Base-by-base conservation (phyloP, 345 rosid genomes). In the Firmiana major region DNA sequence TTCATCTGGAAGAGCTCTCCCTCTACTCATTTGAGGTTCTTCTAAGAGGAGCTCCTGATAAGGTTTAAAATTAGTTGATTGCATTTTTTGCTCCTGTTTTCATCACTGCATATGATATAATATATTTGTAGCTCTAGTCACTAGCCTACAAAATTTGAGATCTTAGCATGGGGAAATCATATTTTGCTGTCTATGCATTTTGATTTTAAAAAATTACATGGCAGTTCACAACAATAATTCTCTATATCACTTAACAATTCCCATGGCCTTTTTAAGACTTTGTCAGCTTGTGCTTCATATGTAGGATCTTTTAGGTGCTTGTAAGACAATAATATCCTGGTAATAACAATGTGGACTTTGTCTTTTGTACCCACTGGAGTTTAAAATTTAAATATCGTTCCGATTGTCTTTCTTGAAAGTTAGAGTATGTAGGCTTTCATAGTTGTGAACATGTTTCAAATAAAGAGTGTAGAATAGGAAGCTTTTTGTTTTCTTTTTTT, bases 1-100 rank as follows among this genome's bases (percentile, higher is more conserved):
- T 75, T 78, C 75, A 34, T 70, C 42, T 13, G 86, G 81, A 68
- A 71, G 84, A 71, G 68, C 58, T 74, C 55, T 77, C 66, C 70
- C 77, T 82, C 79, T 34, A 49, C 71, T 69, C 62, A 76, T 36
- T 64, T 62, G 71, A 82, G 83, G 64, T 81, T 83, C 46, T 1
- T 42, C 77, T 2, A 71, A 74, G 60, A 63, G 49, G 75, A 78
- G 66, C 40, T 58, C 75, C 72, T 71, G 79, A 66, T 72, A 83
- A 75, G 83, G 82, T 79, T 72, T 54, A 74, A 70, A 74, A 19
- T 69, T 51, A 71, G 40, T 73, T 59, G 31, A 10, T 71, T 51
- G 42, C 63, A 26, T 28, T 36, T 68, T 28, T 75, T 45, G 21
- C 13, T 28, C 63, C 5, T 60, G 40, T 74, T 46, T 74, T 36